phyloP scores from a whole-genome alignment of 2,329 filamentous ascomycete species.

The Bipolaris gigantea region DNA sequence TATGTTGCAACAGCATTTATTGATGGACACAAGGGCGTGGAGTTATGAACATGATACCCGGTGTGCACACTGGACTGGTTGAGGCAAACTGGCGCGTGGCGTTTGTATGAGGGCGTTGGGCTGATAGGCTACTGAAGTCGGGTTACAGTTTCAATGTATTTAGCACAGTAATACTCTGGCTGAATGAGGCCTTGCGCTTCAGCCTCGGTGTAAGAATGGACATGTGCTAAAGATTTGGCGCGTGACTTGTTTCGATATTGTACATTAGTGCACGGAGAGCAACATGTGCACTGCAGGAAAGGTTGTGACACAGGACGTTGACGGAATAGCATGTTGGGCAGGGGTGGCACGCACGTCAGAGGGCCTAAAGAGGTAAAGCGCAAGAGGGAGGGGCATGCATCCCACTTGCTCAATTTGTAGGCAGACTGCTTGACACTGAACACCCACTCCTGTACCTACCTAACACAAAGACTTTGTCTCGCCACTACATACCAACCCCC shows the following conservation, averaged over 20 bases:
- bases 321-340: constrained; percentile 1
- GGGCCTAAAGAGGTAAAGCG: constrained; percentile 8
- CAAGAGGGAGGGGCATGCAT: constrained; percentile 12
- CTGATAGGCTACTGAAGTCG: constrained; percentile 1
- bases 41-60: constrained; percentile 16
- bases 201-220: neutral
- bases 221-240: neutral
- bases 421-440: constrained; percentile 11
- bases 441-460: constrained; percentile 4
- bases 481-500: neutral
- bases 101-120: constrained; percentile 4
- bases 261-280: too few species aligned
- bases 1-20: constrained; percentile 1
- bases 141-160: neutral
- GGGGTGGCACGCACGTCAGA: constrained; percentile 19
- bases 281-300: neutral
- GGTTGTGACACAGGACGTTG: neutral
- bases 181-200: neutral
- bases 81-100: constrained; percentile 6
- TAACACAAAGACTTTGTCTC: constrained; percentile 14
- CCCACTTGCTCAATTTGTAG: constrained; percentile 16
- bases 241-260: neutral
- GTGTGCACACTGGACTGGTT: constrained; percentile 8
- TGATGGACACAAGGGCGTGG: constrained; percentile 7
- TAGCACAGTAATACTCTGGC: neutral